These are phyloP conservation scores for Dunaliella salina DNA, from an alignment of 163 green algal genomes.

Conservation along the genomic window DNA sequence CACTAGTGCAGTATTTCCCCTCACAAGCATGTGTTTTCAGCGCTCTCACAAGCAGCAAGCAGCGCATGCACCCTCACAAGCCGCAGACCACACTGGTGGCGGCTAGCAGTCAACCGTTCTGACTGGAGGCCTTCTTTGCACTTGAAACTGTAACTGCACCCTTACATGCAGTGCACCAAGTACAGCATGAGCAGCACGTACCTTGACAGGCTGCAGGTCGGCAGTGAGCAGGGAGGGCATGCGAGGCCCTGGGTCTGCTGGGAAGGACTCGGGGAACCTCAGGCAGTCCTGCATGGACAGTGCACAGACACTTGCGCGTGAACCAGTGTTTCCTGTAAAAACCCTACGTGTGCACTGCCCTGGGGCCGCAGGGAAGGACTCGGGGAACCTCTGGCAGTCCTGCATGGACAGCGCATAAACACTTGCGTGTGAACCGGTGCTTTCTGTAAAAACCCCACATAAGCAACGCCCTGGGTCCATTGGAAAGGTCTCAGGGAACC, in stretches of 20 bases:
- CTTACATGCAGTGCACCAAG: background rate
- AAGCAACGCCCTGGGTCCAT: constrained; percentile 32
- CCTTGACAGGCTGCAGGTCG: constrained; percentile 41
- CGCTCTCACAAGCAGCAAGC: no score
- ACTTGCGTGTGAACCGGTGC: no score
- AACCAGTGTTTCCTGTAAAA: no score
- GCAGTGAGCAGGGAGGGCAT: constrained; percentile 54
- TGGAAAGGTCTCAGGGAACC: constrained; percentile 29
- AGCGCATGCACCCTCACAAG: background rate
- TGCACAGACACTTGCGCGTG: no score
- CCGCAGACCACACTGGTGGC: background rate
- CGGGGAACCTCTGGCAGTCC: no score
- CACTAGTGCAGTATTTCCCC: no score
- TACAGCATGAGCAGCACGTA: background rate
- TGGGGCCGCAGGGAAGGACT: no score
- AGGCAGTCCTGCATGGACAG: background rate
- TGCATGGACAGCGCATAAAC: background rate
- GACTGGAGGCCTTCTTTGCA: no score
- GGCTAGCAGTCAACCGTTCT: background rate
- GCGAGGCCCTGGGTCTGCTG: constrained; percentile 33
- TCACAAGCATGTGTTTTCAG: no score
- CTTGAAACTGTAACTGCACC: background rate
- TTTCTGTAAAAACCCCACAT: no score
- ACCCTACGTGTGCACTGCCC: no score
- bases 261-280: constrained; percentile 28